These are phyloP conservation scores for Nannochloris sp. DNA, from an alignment of 139 green algal genomes.

Conservation along the genomic window DNA sequence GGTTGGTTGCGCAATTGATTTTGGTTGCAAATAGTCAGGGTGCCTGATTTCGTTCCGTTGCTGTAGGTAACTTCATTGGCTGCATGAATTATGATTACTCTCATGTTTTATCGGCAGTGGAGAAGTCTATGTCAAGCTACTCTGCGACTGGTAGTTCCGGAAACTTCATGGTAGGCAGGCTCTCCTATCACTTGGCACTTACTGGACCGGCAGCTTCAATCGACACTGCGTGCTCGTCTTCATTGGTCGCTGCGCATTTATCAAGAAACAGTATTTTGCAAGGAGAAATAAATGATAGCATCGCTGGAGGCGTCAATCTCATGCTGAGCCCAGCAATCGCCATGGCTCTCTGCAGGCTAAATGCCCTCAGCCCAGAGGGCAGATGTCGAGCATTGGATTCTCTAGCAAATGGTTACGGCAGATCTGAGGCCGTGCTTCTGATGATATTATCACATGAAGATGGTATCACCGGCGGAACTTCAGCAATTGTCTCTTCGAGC, in stretches of 20 bases:
- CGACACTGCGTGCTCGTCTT: conserved; percentile 55
- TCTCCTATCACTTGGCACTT: conserved; percentile 49
- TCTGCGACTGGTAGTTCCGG: conserved; percentile 20
- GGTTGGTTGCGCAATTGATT: no score
- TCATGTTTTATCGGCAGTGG: neutral
- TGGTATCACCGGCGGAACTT: conserved; percentile 6
- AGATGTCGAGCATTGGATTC: conserved; percentile 51
- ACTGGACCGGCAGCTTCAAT: conserved; percentile 35
- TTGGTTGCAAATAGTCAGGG: no score
- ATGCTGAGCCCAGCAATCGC: conserved; percentile 25
- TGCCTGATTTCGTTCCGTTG: neutral
- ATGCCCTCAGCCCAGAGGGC: conserved; percentile 36
- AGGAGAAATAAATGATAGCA: neutral
- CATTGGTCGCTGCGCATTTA: conserved; percentile 39
- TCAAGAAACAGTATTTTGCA: conserved; percentile 14
- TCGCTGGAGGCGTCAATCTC: conserved; percentile 31
- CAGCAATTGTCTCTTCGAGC: conserved; percentile 30
- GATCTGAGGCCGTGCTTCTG: conserved; percentile 33
- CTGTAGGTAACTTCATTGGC: conserved; percentile 31
- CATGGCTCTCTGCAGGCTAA: conserved; percentile 22
- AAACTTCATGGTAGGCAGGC: conserved; percentile 35
- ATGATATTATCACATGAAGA: neutral
- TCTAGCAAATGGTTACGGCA: conserved; percentile 50
- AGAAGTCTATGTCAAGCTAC: neutral
- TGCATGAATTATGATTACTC: conserved; percentile 47